Base-by-base conservation (phyloP, 2,329 filamentous ascomycete species). In the Hortaea werneckii region DNA sequence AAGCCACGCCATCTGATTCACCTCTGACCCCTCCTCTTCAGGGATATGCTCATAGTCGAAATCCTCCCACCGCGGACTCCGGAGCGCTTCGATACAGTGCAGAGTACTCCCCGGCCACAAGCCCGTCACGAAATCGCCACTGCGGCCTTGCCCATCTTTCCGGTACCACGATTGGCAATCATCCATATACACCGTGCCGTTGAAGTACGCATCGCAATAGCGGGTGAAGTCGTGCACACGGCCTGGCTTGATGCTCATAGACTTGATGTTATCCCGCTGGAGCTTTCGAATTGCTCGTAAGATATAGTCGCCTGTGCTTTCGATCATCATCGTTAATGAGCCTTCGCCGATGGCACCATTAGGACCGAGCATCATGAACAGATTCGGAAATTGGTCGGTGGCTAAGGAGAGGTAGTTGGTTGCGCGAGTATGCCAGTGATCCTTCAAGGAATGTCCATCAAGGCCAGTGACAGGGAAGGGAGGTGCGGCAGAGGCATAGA, bases 161-260 rank as follows among this genome's bases (percentile, higher is more conserved):
- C 87, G 86, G 50, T 83, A 83, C 83, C 83, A 87, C 0, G 77
- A 81, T 32, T 76, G 78, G 59, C 83, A 87, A 46, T 77, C 75
- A 44, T 82, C 78, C 0, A 73, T 70, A 46, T 80, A 62, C 32
- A 75, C 68, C 37, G 54, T 77, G 5, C 66, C 67, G 0, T 69
- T 67, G 52, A 73, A 75, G 56, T 75, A 77, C 0, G 64, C 62
- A 49, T 77, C 74, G 39, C 54, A 55, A 45, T 61, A 63, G 4
- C 62, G 61, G 46, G 72, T 66, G 57, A 79, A 78, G 49, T 78
- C 76, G 8, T 61, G 58, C 6, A 77, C 69, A 1, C 69, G 71
- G 12, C 67, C 66, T 1, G 61, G 55, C 53, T 73, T 73, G 8
- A 75, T 67, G 6, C 66, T 51, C 65, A 70, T 68, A 40, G 51